phyloP scores from a whole-genome alignment of 148 eudicot species.

The Heliosperma pusillum region DNA sequence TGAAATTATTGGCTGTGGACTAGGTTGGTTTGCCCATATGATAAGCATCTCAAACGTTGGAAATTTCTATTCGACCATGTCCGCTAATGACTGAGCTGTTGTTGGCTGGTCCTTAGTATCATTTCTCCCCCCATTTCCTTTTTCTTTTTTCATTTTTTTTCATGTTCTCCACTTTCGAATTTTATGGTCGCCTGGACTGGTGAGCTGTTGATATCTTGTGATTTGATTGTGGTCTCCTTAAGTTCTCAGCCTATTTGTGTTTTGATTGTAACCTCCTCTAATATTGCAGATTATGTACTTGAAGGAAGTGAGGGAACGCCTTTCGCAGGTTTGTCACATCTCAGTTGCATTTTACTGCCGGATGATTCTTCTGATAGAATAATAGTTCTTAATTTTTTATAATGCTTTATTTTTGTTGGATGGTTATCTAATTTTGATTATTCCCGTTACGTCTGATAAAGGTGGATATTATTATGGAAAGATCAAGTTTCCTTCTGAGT shows the following conservation, averaged over 20 bases:
- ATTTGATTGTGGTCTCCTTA: not conserved
- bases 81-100: not conserved
- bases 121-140: not conserved
- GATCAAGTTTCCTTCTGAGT: slow-evolving; percentile 90
- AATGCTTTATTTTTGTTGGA: not conserved
- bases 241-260: not conserved
- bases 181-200: not conserved
- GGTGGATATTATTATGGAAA: slow-evolving; percentile 96
- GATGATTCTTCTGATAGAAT: not conserved
- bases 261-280: not conserved
- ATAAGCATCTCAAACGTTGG: not conserved
- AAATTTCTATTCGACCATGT: not conserved
- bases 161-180: not conserved
- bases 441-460: slow-evolving; percentile 15
- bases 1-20: no score
- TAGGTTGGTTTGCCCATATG: not conserved
- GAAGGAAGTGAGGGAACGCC: slow-evolving; percentile 99
- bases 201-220: not conserved
- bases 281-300: slow-evolving; percentile 80
- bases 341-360: not conserved
- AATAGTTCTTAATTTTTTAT: not conserved
- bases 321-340: slow-evolving; percentile 77
- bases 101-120: not conserved
- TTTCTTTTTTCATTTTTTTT: not conserved
- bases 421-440: slow-evolving; percentile 12